Conservation (phyloP, 2,329 filamentous ascomycete species). For the Cylindrodendrum hubeiense region DNA sequence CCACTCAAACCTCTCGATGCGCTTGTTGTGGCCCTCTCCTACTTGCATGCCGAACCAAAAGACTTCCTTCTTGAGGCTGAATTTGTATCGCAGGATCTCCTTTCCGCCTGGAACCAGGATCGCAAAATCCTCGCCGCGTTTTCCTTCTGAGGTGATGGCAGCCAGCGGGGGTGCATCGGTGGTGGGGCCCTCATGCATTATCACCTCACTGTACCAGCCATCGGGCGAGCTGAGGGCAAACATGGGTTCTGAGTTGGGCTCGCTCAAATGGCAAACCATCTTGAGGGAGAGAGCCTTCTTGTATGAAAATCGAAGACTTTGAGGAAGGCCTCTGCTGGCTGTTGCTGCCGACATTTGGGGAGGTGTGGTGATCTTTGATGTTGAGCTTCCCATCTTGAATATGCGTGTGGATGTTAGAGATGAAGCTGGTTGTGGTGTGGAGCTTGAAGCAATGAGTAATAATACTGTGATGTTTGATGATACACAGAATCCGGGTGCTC, state of each 20-base stretch:
- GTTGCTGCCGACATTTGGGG: conserved; percentile 16
- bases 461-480: neutral
- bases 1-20: conserved; percentile 32
- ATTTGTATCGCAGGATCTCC: conserved; percentile 10
- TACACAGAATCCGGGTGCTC: neutral
- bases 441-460: neutral
- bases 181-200: conserved; percentile 14
- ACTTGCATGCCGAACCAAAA: conserved; percentile 27
- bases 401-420: neutral
- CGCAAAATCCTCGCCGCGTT: conserved; percentile 7
- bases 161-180: conserved; percentile 9
- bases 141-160: neutral
- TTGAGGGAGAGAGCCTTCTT: conserved; percentile 23
- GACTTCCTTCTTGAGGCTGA: neutral
- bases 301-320: conserved; percentile 22
- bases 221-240: conserved; percentile 4
- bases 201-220: conserved; percentile 22
- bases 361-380: neutral
- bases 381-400: conserved; percentile 18
- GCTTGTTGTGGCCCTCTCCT: neutral
- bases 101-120: conserved; percentile 24
- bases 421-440: neutral
- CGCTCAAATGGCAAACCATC: conserved; percentile 15
- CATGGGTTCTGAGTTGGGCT: conserved; percentile 13
- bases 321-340: conserved; percentile 6